Percentiles rank a stretch among this genome's conserved stretches.
These are phyloP conservation scores for Sphaerulina populicola DNA, from an alignment of 2,329 filamentous ascomycete species.

Conservation along the genomic window DNA sequence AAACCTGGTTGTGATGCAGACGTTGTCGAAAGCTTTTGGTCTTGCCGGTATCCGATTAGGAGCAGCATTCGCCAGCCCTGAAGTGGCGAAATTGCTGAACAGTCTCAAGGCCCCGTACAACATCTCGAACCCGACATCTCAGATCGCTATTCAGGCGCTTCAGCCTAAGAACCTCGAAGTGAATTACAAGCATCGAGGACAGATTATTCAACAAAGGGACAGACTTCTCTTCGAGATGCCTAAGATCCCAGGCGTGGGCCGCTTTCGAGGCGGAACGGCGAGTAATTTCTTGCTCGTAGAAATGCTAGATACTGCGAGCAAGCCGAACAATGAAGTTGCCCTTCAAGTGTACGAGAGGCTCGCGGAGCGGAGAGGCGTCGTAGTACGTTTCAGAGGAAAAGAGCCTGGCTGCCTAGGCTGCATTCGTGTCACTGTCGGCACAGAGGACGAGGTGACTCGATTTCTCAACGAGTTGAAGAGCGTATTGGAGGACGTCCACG, in stretches of 20 bases:
- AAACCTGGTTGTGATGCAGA: slow-evolving; percentile 96
- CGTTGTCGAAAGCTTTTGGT: slow-evolving; percentile 94
- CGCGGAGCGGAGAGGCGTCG: slow-evolving; percentile 78
- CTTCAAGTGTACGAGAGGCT: slow-evolving; percentile 73
- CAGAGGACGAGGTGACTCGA: slow-evolving; percentile 71
- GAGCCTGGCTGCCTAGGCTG: slow-evolving; percentile 85
- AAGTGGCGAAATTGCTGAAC: slow-evolving; percentile 75
- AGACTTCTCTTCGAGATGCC: slow-evolving; percentile 66
- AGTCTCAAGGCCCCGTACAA: slow-evolving; percentile 95
- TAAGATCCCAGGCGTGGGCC: slow-evolving; percentile 66
- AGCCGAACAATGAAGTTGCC: slow-evolving; percentile 71
- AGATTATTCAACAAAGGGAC: slow-evolving; percentile 68
- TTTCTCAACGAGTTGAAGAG: slow-evolving; percentile 61
- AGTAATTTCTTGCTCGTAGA: slow-evolving; percentile 90
- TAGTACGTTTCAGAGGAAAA: slow-evolving; percentile 87
- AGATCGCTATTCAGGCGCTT: slow-evolving; percentile 67
- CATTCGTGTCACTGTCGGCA: slow-evolving; percentile 84
- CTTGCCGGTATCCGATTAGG: slow-evolving; percentile 88
- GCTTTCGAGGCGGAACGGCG: slow-evolving; percentile 67
- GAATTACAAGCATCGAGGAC: slow-evolving; percentile 63
- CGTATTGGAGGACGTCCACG: slow-evolving; percentile 44
- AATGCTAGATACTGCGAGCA: slow-evolving; percentile 63
- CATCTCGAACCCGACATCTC: slow-evolving; percentile 77
- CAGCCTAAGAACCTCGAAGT: slow-evolving; percentile 56
- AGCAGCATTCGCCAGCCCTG: slow-evolving; percentile 66